These are phyloP conservation scores for Gossypium australe DNA, from an alignment of 345 rosid genomes.

Conservation along the genomic window DNA sequence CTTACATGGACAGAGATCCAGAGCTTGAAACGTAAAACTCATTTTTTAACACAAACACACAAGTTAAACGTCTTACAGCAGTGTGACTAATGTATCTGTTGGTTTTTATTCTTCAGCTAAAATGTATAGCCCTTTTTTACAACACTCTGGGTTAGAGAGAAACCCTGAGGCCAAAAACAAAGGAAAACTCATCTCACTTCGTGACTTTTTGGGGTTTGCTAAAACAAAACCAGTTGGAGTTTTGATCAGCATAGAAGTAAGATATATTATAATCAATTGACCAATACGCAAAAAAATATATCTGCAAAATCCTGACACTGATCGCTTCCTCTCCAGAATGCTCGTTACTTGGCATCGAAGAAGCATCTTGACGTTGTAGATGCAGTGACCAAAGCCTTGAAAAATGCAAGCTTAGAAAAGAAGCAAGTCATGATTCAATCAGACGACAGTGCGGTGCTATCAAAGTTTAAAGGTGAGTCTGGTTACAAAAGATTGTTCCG, in stretches of 20 bases:
- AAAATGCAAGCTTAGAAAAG: conserved; percentile 59
- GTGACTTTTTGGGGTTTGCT: conserved; percentile 63
- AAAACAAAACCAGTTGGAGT: conserved; percentile 66
- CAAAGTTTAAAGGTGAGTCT: conserved; percentile 37
- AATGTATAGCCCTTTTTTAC: conserved; percentile 49
- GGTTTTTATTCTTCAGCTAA: conserved; percentile 52
- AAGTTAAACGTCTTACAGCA: not conserved
- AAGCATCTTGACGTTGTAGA: conserved; percentile 60
- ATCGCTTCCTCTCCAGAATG: conserved; percentile 43
- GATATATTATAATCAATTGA: not conserved
- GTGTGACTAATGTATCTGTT: not conserved
- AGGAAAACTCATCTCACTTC: conserved; percentile 59
- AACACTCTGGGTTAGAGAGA: conserved; percentile 28
- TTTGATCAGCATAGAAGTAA: conserved; percentile 65
- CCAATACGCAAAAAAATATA: not conserved
- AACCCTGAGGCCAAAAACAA: conserved; percentile 60
- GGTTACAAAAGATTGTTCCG: conserved; percentile 51
- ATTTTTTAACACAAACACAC: not conserved
- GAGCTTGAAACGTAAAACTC: conserved; percentile 56
- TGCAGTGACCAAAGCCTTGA: conserved; percentile 42
- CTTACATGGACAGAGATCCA: conserved; percentile 85
- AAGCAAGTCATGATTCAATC: conserved; percentile 73
- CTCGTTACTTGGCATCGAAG: conserved; percentile 78
- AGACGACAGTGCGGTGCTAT: conserved; percentile 66
- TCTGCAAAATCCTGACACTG: not conserved